Percentiles rank a stretch among this genome's conserved stretches.
Conservation (phyloP, 2,329 filamentous ascomycete genomes). For the Apiospora marii region DNA sequence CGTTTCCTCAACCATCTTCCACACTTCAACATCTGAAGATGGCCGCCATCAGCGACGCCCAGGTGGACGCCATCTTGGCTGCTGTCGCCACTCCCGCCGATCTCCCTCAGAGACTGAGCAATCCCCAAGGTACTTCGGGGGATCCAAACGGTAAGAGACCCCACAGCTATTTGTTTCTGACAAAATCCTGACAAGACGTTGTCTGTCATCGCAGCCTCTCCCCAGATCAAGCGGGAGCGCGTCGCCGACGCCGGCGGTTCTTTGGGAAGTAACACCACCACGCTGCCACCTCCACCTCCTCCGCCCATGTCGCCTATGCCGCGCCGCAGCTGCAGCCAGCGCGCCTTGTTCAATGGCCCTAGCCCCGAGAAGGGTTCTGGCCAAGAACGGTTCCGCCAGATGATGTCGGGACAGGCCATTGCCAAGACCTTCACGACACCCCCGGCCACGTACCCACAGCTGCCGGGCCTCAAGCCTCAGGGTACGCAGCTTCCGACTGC, state of each 20-base stretch:
- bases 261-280: neutral
- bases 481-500: neutral
- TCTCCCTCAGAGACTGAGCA: neutral
- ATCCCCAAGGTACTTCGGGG: neutral
- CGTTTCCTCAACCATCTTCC: neutral
- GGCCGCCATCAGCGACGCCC: neutral
- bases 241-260: neutral
- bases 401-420: constrained; percentile 28
- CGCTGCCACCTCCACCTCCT: neutral
- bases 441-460: neutral
- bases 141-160: neutral
- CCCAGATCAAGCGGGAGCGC: constrained; percentile 4
- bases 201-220: neutral
- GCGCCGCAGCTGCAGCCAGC: neutral
- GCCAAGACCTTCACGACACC: neutral
- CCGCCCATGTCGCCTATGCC: neutral
- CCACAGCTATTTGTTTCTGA: neutral
- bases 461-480: neutral
- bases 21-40: neutral
- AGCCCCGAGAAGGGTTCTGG: constrained; percentile 37
- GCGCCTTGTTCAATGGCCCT: constrained; percentile 29
- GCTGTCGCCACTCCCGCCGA: neutral
- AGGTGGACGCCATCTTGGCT: neutral
- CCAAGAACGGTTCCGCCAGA: constrained; percentile 38
- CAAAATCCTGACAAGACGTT: neutral